These are phyloP conservation scores for Scutellaria galericulata DNA, from an alignment of 257 asterid genomes.

Conservation along the genomic window DNA sequence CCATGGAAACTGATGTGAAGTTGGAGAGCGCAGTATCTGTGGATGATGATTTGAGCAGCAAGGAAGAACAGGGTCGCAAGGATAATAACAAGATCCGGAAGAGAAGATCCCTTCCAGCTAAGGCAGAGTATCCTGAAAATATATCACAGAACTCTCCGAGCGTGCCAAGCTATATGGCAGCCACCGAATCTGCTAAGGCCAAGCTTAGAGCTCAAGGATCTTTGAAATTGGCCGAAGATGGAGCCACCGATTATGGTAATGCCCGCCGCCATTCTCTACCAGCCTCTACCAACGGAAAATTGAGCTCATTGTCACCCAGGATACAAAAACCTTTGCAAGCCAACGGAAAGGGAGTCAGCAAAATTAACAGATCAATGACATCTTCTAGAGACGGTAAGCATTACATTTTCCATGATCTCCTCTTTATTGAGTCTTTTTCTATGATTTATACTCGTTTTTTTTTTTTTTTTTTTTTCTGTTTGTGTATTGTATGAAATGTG, in stretches of 20 bases:
- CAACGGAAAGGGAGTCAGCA: constrained; percentile 69
- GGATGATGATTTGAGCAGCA: constrained; percentile 52
- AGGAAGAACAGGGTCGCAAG: constrained; percentile 60
- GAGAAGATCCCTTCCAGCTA: constrained; percentile 79
- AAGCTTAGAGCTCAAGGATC: constrained; percentile 88
- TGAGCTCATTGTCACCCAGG: constrained; percentile 73
- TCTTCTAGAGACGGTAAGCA: constrained; percentile 76
- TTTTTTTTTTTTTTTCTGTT: background rate
- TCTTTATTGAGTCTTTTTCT: background rate
- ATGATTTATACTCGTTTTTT: background rate
- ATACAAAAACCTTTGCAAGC: constrained; percentile 72
- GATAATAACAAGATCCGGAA: constrained; percentile 66
- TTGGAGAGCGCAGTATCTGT: constrained; percentile 39
- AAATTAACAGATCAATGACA: constrained; percentile 49
- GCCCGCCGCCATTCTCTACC: constrained; percentile 87
- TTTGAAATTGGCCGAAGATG: constrained; percentile 63
- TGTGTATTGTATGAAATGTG: constrained; percentile 7
- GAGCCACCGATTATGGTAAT: constrained; percentile 49
- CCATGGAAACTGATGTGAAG: constrained; percentile 52
- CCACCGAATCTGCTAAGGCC: constrained; percentile 92
- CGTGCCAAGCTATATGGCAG: constrained; percentile 93
- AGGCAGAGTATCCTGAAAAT: constrained; percentile 72
- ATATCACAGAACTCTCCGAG: constrained; percentile 67
- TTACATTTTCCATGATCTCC: background rate
- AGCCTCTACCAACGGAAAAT: constrained; percentile 58